Evolutionary conservation across 2,329 filamentous ascomycete genomes (phyloP).

Genomic region (Verticillium nonalfalfae): DNA sequence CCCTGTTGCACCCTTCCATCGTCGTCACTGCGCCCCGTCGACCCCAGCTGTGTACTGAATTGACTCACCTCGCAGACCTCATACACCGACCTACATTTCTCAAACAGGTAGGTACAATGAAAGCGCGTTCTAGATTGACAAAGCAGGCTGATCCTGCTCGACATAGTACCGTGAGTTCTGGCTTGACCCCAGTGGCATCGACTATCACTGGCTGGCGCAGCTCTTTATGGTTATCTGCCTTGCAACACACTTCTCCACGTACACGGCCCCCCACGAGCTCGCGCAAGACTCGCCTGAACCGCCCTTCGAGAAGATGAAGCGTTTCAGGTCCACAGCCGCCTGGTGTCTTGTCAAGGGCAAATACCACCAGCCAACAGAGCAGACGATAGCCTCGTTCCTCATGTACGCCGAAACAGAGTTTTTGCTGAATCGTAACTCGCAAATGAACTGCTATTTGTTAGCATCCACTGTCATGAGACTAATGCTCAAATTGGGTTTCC

Average conservation of each 20-base stretch:
- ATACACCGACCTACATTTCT: constrained; percentile 47
- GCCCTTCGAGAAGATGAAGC: constrained; percentile 36
- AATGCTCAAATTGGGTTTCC: constrained; percentile 53
- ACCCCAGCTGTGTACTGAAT: no score
- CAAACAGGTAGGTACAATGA: constrained; percentile 25
- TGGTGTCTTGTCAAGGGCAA: constrained; percentile 44
- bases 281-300: constrained; percentile 29
- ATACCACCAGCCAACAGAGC: constrained; percentile 41
- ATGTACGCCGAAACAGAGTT: constrained; percentile 48
- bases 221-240: constrained; percentile 41
- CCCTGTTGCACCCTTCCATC: background rate
- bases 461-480: constrained; percentile 43
- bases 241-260: constrained; percentile 37
- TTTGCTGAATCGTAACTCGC: constrained; percentile 39
- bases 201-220: constrained; percentile 42
- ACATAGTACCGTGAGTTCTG: constrained; percentile 43
- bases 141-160: background rate
- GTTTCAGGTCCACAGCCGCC: constrained; percentile 42
- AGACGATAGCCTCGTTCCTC: constrained; percentile 43
- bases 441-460: constrained; percentile 49
- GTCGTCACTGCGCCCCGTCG: no score
- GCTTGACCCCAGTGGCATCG: constrained; percentile 28
- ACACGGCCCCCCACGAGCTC: constrained; percentile 36
- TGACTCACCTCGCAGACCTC: constrained; percentile 30
- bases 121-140: background rate